These are phyloP conservation scores for Staphylotrichum tortipilum DNA, from an alignment of 495 filamentous ascomycete species.

Conservation along the genomic window DNA sequence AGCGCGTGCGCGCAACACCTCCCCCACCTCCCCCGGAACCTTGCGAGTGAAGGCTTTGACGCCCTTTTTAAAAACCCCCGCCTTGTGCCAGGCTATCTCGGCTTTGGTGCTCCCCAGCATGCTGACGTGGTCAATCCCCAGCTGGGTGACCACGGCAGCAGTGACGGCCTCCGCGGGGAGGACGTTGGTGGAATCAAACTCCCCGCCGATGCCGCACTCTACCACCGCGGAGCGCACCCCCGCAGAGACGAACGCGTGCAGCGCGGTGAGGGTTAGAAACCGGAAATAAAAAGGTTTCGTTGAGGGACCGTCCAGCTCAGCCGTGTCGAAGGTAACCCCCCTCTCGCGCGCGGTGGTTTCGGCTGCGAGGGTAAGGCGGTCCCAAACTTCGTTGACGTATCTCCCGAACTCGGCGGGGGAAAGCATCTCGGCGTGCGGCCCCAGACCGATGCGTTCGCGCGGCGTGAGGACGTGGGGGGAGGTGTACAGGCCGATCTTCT, in stretches of 20 bases:
- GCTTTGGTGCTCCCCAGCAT: constrained; percentile 41
- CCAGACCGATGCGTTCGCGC: constrained; percentile 57
- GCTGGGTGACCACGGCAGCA: constrained; percentile 34
- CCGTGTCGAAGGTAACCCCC: constrained; percentile 11
- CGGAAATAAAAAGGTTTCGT: constrained; percentile 53
- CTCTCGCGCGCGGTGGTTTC: constrained; percentile 2
- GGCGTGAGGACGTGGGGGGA: constrained; percentile 54
- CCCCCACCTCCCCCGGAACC: constrained; percentile 23
- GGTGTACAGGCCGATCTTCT: constrained; percentile 55
- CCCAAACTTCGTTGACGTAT: constrained; percentile 64
- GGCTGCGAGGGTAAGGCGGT: constrained; percentile 38
- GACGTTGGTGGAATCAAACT: constrained; percentile 45
- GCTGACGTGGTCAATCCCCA: constrained; percentile 43
- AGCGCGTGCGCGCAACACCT: constrained; percentile 31
- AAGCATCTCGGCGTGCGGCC: no score
- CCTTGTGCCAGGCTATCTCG: constrained; percentile 48
- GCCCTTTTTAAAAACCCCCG: constrained; percentile 39
- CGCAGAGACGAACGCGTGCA: constrained; percentile 36
- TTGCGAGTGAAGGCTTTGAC: constrained; percentile 32
- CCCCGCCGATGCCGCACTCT: constrained; percentile 45
- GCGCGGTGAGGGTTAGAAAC: constrained; percentile 40
- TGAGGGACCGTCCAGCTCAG: constrained; percentile 20
- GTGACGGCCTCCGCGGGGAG: constrained; percentile 26
- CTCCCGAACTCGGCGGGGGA: constrained; percentile 49
- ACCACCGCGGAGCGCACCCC: constrained; percentile 35